Conservation (phyloP, 164 flowering plant species). For the Tetracentron sinense region DNA sequence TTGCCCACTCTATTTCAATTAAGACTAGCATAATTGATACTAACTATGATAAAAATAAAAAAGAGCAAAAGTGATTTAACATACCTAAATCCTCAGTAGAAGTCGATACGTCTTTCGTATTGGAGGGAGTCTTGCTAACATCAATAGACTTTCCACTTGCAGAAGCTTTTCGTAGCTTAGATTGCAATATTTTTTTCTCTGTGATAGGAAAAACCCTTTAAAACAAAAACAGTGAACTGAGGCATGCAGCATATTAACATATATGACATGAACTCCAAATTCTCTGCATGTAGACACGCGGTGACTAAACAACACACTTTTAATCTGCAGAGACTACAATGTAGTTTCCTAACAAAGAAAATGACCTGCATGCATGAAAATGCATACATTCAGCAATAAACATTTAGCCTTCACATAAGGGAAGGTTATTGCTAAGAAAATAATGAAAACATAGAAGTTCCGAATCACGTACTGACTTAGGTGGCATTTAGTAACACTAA, state of each 20-base stretch:
- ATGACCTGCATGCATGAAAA: neutral
- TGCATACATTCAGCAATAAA: neutral
- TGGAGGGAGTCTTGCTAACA: constrained; percentile 23
- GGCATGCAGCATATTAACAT: neutral
- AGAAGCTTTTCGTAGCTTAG: constrained; percentile 66
- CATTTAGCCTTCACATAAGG: neutral
- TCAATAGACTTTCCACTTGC: constrained; percentile 39
- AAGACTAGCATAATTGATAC: neutral
- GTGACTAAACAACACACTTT: neutral
- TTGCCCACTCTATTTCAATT: neutral
- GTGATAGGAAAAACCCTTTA: constrained; percentile 17
- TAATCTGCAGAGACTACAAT: neutral
- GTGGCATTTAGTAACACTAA: too few species aligned
- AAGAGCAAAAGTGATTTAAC: neutral
- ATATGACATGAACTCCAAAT: neutral
- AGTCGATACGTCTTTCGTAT: constrained; percentile 56
- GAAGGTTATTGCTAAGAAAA: neutral
- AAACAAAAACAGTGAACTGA: neutral
- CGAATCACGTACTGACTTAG: too few species aligned
- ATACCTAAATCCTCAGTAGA: constrained; percentile 78
- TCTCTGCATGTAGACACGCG: neutral
- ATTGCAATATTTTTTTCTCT: constrained; percentile 78
- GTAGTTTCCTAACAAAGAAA: too few species aligned
- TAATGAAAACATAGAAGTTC: neutral
- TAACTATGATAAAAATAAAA: neutral